Conservation (phyloP, 129 eudicot genomes). For the Centella asiatica region DNA sequence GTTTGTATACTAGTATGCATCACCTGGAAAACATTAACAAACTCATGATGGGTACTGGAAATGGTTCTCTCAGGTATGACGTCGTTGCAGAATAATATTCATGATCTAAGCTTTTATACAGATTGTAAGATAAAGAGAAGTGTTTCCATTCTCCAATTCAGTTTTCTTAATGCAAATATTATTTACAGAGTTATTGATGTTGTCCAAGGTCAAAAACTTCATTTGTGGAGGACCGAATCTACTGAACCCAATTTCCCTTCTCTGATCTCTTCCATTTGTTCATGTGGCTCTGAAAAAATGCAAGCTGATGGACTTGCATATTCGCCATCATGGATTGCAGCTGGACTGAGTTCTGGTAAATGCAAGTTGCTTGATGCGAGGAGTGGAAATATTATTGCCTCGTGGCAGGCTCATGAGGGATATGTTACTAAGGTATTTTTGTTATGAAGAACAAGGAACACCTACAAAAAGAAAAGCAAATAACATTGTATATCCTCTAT, state of each 20-base stretch:
- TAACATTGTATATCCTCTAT: neutral
- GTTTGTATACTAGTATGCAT: slow-evolving; percentile 88
- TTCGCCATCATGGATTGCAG: slow-evolving; percentile 83
- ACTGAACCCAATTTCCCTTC: slow-evolving; percentile 62
- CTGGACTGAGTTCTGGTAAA: slow-evolving; percentile 75
- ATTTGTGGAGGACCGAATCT: slow-evolving; percentile 85
- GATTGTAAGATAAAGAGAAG: neutral
- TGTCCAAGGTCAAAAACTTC: slow-evolving; percentile 76
- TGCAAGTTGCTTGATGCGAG: slow-evolving; percentile 87
- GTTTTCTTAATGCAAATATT: slow-evolving; percentile 11
- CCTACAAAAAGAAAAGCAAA: neutral
- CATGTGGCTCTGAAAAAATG: slow-evolving; percentile 54
- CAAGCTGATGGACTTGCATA: slow-evolving; percentile 33
- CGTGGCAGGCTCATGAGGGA: slow-evolving; percentile 99
- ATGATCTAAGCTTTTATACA: neutral
- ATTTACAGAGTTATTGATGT: slow-evolving; percentile 72
- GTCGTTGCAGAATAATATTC: neutral
- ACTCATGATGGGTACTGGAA: slow-evolving; percentile 86
- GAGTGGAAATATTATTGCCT: slow-evolving; percentile 74
- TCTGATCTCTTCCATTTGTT: slow-evolving; percentile 77
- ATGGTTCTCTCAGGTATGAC: slow-evolving; percentile 86
- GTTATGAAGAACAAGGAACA: neutral
- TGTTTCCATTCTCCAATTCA: neutral
- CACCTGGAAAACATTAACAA: slow-evolving; percentile 45
- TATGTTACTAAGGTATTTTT: slow-evolving; percentile 81